These are phyloP conservation scores for Amylostereum chailletii DNA, from an alignment of 1,284 basidiomycete species.

Conservation along the genomic window DNA sequence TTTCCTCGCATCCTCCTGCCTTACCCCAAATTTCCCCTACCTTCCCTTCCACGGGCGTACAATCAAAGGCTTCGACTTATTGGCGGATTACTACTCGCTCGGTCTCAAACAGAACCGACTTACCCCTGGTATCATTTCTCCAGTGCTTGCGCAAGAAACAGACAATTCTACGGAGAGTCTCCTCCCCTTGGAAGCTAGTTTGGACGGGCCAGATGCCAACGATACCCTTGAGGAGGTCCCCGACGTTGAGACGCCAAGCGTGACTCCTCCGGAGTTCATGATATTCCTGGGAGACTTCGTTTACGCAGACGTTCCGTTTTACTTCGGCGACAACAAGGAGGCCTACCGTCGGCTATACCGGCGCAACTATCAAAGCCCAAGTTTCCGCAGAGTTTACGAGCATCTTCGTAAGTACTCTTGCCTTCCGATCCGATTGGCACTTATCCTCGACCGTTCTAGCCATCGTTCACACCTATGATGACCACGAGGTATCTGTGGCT, in stretches of 20 bases:
- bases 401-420: constrained; percentile 42
- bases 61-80: constrained; percentile 62
- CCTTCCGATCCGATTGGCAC: neutral
- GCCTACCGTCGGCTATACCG: constrained; percentile 59
- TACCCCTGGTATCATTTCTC: constrained; percentile 1
- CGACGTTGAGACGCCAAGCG: constrained; percentile 4
- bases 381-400: constrained; percentile 61
- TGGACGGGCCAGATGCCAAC: neutral
- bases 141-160: neutral
- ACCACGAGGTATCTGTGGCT: constrained; percentile 47
- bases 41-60: constrained; percentile 39
- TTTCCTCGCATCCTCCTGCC: constrained; percentile 58
- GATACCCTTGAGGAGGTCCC: neutral
- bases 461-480: constrained; percentile 55
- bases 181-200: neutral
- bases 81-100: constrained; percentile 40
- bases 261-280: constrained; percentile 39
- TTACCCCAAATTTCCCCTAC: constrained; percentile 61
- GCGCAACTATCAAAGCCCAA: constrained; percentile 54
- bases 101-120: constrained; percentile 19
- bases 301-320: constrained; percentile 68
- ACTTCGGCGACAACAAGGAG: constrained; percentile 45
- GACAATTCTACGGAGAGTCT: constrained; percentile 2
- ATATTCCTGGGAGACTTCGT: constrained; percentile 69
- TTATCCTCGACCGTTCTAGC: constrained; percentile 28